Conservation (phyloP, 2,329 filamentous ascomycete genomes). For the Neofusicoccum cordaticola region DNA sequence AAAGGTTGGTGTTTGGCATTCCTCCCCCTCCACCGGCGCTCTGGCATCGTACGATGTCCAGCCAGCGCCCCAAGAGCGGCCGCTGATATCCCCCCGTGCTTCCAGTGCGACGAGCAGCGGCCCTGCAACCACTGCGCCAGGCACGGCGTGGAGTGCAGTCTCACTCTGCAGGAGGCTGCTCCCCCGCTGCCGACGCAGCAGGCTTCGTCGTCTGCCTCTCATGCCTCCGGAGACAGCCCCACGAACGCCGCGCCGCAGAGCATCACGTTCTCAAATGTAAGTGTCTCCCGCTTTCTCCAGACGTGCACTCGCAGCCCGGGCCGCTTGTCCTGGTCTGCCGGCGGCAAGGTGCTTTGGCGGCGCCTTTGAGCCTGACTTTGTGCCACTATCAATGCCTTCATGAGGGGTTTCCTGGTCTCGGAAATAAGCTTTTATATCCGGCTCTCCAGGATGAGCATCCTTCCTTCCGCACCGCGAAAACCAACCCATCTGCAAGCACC, state of each 20-base stretch:
- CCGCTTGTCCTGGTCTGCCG: neutral
- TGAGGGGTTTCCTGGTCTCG: neutral
- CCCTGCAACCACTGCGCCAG: slow-evolving; percentile 38
- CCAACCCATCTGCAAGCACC: too few relatives aligned
- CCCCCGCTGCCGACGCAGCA: slow-evolving; percentile 2
- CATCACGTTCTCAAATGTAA: slow-evolving; percentile 12
- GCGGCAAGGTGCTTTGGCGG: neutral
- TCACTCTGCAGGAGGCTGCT: slow-evolving; percentile 19
- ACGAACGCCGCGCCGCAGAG: neutral
- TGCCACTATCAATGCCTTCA: slow-evolving; percentile 3
- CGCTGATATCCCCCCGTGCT: neutral
- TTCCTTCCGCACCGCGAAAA: neutral
- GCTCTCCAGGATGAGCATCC: neutral
- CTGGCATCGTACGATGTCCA: neutral
- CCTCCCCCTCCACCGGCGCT: neutral
- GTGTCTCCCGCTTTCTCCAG: neutral
- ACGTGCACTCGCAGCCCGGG: neutral
- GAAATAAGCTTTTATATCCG: slow-evolving; percentile 6
- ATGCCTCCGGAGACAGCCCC: slow-evolving; percentile 15
- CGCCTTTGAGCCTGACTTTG: neutral
- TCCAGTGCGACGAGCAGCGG: slow-evolving; percentile 38
- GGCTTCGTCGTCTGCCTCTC: slow-evolving; percentile 12
- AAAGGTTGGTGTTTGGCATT: slow-evolving; percentile 14
- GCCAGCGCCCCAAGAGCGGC: neutral
- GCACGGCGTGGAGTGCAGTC: slow-evolving; percentile 36